phyloP scores from a whole-genome alignment of 139 green algal species.

The Tetradesmus lagerheimii region DNA sequence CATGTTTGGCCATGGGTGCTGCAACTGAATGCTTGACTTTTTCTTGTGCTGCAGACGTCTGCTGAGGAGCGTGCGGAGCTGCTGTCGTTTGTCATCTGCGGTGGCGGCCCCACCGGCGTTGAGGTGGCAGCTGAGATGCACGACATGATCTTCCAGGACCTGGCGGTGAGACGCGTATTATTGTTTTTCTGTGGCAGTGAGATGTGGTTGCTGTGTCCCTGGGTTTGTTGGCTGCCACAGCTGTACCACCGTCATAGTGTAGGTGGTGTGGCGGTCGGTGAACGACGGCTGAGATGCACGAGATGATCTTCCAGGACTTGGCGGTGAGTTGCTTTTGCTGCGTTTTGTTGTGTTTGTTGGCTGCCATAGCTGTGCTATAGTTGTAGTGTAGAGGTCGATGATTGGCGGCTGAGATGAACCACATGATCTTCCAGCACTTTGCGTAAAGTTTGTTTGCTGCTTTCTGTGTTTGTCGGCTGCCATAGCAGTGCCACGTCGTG shows the following conservation, averaged over 20 bases:
- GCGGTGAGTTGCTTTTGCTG: too few species aligned
- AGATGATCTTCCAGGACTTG: conserved; percentile 83
- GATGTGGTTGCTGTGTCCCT: too few species aligned
- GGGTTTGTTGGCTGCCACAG: too few species aligned
- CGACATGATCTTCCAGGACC: conserved; percentile 84
- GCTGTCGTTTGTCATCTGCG: conserved; percentile 93
- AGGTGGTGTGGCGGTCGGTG: conserved; percentile 91
- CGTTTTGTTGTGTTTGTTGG: too few species aligned
- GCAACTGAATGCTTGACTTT: neutral
- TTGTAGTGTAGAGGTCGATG: too few species aligned
- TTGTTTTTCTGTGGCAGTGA: too few species aligned
- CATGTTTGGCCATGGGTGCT: too few species aligned
- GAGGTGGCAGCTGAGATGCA: conserved; percentile 94
- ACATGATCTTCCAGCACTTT: too few species aligned
- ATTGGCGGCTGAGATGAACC: too few species aligned
- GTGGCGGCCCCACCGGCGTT: conserved; percentile 91
- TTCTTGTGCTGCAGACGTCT: neutral
- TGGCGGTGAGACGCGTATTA: conserved; percentile 33
- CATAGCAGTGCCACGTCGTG: conserved; percentile 92
- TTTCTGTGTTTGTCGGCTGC: conserved; percentile 93
- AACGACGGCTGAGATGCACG: conserved; percentile 91
- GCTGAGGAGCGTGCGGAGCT: conserved; percentile 81
- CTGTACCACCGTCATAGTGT: too few species aligned
- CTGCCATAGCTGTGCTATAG: too few species aligned
- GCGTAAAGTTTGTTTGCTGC: too few species aligned